phyloP scores from a whole-genome alignment of 805 yeast species.

The Cephaloascus albidus region DNA sequence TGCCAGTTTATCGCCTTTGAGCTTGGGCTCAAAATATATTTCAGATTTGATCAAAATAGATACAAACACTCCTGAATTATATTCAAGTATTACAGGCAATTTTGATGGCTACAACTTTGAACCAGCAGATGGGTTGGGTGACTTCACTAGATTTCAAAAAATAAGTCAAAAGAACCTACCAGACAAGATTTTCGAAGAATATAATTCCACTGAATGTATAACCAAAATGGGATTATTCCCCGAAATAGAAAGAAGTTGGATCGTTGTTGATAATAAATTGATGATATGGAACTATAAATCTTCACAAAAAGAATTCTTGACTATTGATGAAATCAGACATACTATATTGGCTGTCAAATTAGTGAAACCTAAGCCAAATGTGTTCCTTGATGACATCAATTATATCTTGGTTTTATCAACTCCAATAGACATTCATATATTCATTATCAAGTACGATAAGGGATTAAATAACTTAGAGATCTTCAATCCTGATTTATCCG shows the following conservation, averaged over 20 bases:
- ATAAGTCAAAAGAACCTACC: constrained; percentile 65
- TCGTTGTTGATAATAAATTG: constrained; percentile 71
- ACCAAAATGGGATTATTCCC: constrained; percentile 80
- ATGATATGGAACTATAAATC: constrained; percentile 77
- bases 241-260: constrained; percentile 77
- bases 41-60: constrained; percentile 47
- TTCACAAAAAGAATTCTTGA: constrained; percentile 55
- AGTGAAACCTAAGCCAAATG: constrained; percentile 73
- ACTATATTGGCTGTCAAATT: constrained; percentile 68
- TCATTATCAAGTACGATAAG: constrained; percentile 54
- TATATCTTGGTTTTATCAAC: constrained; percentile 73
- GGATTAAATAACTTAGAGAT: constrained; percentile 46
- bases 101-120: constrained; percentile 60
- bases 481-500: constrained; percentile 75
- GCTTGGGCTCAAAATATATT: constrained; percentile 57
- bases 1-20: constrained; percentile 40
- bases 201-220: constrained; percentile 53
- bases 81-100: constrained; percentile 46
- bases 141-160: constrained; percentile 71
- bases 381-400: constrained; percentile 72
- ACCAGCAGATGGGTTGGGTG: constrained; percentile 31
- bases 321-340: constrained; percentile 75
- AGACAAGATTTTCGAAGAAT: constrained; percentile 67
- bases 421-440: constrained; percentile 64
- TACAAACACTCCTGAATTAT: constrained; percentile 48